Evolutionary conservation across 441 rosid species (phyloP), one percentile per base, ranked within the genome.

Genomic region (Flueggea neowawraea): DNA sequence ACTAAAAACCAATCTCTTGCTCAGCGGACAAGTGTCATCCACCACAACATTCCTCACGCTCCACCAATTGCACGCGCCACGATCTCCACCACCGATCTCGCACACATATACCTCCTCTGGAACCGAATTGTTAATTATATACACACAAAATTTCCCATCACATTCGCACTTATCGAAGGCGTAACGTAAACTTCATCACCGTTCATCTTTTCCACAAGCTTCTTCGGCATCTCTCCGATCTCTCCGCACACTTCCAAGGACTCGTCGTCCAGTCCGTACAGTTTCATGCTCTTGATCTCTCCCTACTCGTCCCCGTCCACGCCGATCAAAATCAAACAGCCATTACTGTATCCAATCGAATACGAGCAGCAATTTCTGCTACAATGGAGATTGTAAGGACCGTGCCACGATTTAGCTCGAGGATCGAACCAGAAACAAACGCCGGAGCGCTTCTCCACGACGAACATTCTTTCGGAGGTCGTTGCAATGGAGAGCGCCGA

Each of bases 401-500:
- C 87, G 3, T 47, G 17, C 98, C 96, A 89, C 0, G 79, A 57
- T 52, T 66, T 76, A 16, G 82, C 64, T 12, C 52, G 64, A 0
- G 85, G 84, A 54, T 86, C 75, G 70, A 87, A 87, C 6, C 71
- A 55, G 83, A 66, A 69, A 43, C 79, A 52, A 0, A 68, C 28
- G 4, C 91, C 95, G 0, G 93, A 72, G 55, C 12, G 65, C 70
- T 86, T 83, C 62, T 87, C 95, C 54, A 71, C 73, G 13, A 84
- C 83, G 75, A 60, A 80, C 78, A 92, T 60, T 69, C 61, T 72
- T 16, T 65, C 58, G 13, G 61, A 44, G 36, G 52, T 60, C 12
- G 59, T 81, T 4, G 96, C 85, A 6, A 72, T 64, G 5, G 96
- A 89, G 5, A 92, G 75, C 90, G 93, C 86, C 55, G 73, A 65